Evolutionary conservation across 495 filamentous ascomycete genomes (phyloP).

Genomic region (Cladorrhinum samala): DNA sequence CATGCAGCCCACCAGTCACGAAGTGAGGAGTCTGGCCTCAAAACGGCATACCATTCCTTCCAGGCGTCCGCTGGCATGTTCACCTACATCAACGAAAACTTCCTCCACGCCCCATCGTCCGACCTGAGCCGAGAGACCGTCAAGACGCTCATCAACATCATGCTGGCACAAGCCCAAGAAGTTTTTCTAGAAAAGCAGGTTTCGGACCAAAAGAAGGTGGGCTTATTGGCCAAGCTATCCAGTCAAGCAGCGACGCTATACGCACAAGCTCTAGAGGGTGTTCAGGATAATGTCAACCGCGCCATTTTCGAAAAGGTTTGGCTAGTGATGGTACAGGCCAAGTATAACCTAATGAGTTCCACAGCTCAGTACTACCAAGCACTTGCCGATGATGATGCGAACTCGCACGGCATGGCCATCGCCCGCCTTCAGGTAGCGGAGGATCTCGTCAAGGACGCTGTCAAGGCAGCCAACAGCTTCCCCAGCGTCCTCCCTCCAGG

Average conservation of each 20-base stretch:
- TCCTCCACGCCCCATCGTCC: constrained; percentile 90
- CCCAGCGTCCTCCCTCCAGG: constrained; percentile 71
- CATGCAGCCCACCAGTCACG: constrained; percentile 92
- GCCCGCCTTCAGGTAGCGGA: constrained; percentile 79
- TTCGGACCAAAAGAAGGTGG: constrained; percentile 86
- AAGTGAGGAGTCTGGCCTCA: constrained; percentile 84
- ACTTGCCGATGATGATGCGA: constrained; percentile 80
- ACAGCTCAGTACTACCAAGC: constrained; percentile 93
- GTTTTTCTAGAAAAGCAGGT: constrained; percentile 97
- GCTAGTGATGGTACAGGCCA: constrained; percentile 78
- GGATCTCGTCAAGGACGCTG: constrained; percentile 64
- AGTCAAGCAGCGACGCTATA: constrained; percentile 87
- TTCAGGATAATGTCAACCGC: constrained; percentile 87
- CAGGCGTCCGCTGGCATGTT: constrained; percentile 99
- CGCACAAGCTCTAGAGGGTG: constrained; percentile 76
- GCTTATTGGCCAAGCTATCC: constrained; percentile 84
- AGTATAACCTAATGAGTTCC: constrained; percentile 77
- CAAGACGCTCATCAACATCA: constrained; percentile 86
- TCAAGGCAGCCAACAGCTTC: constrained; percentile 70
- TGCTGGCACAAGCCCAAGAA: constrained; percentile 92
- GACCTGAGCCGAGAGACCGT: constrained; percentile 93
- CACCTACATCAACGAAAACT: constrained; percentile 99
- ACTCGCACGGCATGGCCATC: constrained; percentile 81
- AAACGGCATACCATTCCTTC: constrained; percentile 96
- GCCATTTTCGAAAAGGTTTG: constrained; percentile 96